Conservation (phyloP, 23 red algal genomes). For the Agarophyton chilense region DNA sequence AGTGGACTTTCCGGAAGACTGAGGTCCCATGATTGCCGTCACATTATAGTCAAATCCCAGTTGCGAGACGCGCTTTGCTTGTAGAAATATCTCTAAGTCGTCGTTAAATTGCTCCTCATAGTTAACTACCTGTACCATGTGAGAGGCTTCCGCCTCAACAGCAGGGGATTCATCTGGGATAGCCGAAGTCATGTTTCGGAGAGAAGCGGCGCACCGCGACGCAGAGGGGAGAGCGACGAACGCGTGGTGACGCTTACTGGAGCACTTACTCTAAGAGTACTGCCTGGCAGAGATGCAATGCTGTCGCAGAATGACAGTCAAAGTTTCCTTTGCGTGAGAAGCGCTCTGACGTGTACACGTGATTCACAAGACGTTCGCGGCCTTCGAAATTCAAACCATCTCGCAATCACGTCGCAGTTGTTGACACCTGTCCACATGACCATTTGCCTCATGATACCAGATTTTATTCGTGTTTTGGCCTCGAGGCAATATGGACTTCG, state of each 20-base stretch:
- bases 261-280: not conserved
- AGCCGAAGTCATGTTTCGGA: not conserved
- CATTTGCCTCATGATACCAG: too few relatives aligned
- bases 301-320: not conserved
- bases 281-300: not conserved
- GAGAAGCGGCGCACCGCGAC: not conserved
- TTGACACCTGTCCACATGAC: too few relatives aligned
- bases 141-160: not conserved
- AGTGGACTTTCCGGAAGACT: constrained; percentile 97
- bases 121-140: constrained; percentile 87
- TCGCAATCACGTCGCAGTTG: too few relatives aligned
- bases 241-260: not conserved
- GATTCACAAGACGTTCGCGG: too few relatives aligned
- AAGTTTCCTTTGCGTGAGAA: too few relatives aligned
- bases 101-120: constrained; percentile 89
- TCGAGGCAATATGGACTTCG: too few relatives aligned
- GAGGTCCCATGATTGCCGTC: constrained; percentile 90
- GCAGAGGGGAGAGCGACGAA: not conserved
- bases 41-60: constrained; percentile 87
- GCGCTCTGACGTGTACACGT: too few relatives aligned
- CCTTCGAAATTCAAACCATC: too few relatives aligned
- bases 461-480: too few relatives aligned
- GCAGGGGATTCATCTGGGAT: not conserved
- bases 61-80: constrained; percentile 9
- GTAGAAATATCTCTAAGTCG: constrained; percentile 70